Evolutionary conservation across 768 basidiomycete genomes (phyloP), one percentile per base, ranked within the genome.

Genomic region (Xerocomellus chrysenteron): DNA sequence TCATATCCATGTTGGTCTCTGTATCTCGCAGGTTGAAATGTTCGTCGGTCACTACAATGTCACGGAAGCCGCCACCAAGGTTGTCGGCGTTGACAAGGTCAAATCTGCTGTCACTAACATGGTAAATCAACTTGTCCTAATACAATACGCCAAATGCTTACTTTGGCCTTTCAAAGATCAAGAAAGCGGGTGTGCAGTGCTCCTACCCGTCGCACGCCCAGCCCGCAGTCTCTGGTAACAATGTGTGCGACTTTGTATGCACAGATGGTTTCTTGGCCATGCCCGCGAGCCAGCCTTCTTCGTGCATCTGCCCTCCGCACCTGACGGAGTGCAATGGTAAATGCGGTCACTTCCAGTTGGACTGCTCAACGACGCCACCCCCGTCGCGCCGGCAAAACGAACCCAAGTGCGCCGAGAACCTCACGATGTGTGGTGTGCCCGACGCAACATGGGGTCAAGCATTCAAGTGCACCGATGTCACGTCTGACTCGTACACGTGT

Each of bases 391-490:
- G 69, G n/a, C 32, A 32, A 33, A 57, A 46, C 7, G 55, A 59
- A 1, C 58, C 62, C 21, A 63, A 55, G 21, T 75, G 75, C 43
- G 47, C 32, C 9, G 26, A 45, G 10, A 64, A 55, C 28, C 59
- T 68, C 37, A 61, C 49, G 6, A 55, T 72, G 49, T 75, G 74
- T 51, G 70, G 71, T 40, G 58, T 64, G 13, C 33, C 61, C 30
- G 57, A 39, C 4, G 39, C 56, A 17, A 55, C 56, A 28, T 55
- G 53, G 49, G 60, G 59, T 16, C 32, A 62, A 26, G 62, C 60
- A 12, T 76, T 58, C 62, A 68, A 72, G 47, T 76, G 76, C 43
- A 61, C 69, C 17, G 53, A 76, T 53, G 59, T 61, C 37, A 53
- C 36, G 19, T 63, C 48, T 16, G 69, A 72, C 54, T 50, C 65